Evolutionary conservation across 2,329 filamentous ascomycete species (phyloP), one percentile per base, ranked within the genome.

Genomic region (Nakataea oryzae): DNA sequence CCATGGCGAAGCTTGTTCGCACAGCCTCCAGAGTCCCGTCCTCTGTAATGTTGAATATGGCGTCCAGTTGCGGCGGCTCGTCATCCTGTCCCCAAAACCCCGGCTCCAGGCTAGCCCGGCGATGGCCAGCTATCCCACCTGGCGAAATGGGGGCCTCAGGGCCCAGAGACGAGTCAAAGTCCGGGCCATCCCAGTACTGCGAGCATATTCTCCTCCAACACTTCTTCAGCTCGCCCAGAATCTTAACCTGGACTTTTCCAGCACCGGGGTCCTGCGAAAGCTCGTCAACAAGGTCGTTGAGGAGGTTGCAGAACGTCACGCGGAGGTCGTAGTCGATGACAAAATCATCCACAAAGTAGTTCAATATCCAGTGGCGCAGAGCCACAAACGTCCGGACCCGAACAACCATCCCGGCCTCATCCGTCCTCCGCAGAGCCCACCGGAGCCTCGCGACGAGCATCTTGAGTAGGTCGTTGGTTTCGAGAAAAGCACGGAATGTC

Each of bases 261-360:
- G 73, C 75, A 47, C 71, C 69, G 2, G 71, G 68, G 24, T 81
- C 76, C 55, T 77, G 73, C 0, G 77, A 76, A 11, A 87, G 70
- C 63, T 86, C 84, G 21, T 80, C 76, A 4, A 84, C 80, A 57
- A 87, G 81, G 59, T 80, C 78, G 72, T 97, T 97, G 63, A 97
- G 80, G 11, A 92, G 80, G 34, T 86, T 80, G 74, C 93, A 97
- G 71, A 97, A 97, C 21, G 85, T 84, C 6, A 83, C 78, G 11
- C 93, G 87, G 34, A 97, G 79, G 57, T 83, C 78, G 70, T 88
- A 87, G 70, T 93, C 86, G 28, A 88, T 75, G 54, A 96, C 85
- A 72, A 96, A 99, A 71, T 99, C 95, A 71, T 99, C 95, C 62
- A 90, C 82, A 67, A 97, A 99, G 74, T 99, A 99, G 73, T 99